Percentiles rank a stretch among this genome's conserved stretches.
Evolutionary conservation across 75 land plant species (phyloP).

Genomic region (Pinus albicaulis): DNA sequence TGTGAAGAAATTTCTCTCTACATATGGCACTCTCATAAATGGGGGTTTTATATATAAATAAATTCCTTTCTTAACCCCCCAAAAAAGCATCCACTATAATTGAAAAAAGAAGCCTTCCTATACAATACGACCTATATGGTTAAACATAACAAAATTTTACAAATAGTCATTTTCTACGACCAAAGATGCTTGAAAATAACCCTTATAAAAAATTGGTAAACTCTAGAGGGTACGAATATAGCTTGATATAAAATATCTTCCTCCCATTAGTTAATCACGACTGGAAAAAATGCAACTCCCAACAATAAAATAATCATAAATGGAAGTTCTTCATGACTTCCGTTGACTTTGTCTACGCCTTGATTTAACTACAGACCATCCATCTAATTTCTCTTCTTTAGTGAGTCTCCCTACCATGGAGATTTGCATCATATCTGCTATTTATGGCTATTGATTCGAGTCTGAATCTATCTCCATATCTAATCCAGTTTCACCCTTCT

Average conservation of each 20-base stretch:
- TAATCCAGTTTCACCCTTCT: neutral
- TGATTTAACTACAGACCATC: conserved; percentile 9
- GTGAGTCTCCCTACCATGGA: neutral
- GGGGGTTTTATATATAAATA: no score
- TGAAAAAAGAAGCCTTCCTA: no score
- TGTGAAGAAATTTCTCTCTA: no score
- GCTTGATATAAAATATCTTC: neutral
- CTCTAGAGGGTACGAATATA: neutral
- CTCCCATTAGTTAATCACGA: neutral
- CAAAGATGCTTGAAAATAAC: neutral
- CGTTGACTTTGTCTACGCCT: neutral
- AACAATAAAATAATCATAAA: neutral
- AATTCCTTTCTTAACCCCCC: no score
- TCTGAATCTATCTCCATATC: conserved; percentile 4
- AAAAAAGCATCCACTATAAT: no score
- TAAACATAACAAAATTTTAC: no score
- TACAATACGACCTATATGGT: no score
- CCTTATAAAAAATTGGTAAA: neutral
- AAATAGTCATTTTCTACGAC: neutral
- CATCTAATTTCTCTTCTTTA: conserved; percentile 1
- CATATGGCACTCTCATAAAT: no score
- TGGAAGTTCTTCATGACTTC: conserved; percentile 3
- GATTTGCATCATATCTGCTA: neutral
- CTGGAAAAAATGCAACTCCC: neutral
- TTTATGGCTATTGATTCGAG: neutral